These are phyloP conservation scores for Venturia nashicola DNA, from an alignment of 2,329 filamentous ascomycete genomes.

Conservation along the genomic window DNA sequence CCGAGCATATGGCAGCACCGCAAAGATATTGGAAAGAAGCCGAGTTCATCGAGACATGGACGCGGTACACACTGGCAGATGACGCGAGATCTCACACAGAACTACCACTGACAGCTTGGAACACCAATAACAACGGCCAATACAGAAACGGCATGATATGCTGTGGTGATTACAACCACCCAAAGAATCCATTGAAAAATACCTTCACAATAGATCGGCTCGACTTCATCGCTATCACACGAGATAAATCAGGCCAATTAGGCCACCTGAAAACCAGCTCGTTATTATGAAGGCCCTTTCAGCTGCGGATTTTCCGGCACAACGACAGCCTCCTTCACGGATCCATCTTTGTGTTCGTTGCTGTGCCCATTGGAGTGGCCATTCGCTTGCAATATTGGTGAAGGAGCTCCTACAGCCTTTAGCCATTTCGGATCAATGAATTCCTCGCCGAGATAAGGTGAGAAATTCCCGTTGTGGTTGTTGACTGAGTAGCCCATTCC, in stretches of 20 bases:
- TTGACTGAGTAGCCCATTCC: constrained; percentile 28
- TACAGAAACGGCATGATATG: background rate
- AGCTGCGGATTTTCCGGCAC: background rate
- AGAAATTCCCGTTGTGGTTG: constrained; percentile 20
- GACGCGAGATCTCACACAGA: background rate
- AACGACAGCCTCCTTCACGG: background rate
- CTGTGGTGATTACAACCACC: background rate
- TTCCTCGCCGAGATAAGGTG: constrained; percentile 27
- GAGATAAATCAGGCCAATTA: no score
- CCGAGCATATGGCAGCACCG: no score
- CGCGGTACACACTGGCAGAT: background rate
- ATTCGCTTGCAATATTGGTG: background rate
- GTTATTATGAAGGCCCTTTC: background rate
- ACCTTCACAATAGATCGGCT: background rate
- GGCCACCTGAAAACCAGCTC: background rate
- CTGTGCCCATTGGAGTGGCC: background rate
- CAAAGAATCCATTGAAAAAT: background rate
- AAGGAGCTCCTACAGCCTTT: constrained; percentile 16
- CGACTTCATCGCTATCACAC: background rate
- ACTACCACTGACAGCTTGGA: background rate
- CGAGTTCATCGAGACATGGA: background rate
- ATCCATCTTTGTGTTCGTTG: background rate
- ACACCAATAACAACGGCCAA: background rate
- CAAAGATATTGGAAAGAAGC: background rate
- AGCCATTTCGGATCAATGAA: constrained; percentile 32